Conservation (phyloP, 2,329 filamentous ascomycete genomes). For the Pseudogymnoascus sp. region DNA sequence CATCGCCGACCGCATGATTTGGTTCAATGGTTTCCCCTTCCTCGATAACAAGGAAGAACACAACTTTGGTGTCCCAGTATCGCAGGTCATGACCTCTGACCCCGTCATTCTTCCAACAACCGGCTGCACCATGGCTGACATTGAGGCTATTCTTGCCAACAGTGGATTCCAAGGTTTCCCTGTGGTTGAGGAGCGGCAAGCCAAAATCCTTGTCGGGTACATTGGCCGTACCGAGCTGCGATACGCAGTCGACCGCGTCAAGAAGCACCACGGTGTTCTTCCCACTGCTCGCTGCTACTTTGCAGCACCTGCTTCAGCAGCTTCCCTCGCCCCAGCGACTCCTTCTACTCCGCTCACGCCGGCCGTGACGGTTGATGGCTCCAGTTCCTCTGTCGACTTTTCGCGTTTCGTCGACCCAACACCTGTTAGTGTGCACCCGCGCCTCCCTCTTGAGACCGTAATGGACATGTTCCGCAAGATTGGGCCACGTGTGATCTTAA, state of each 20-base stretch:
- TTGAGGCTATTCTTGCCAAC: constrained; percentile 68
- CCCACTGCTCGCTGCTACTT: constrained; percentile 69
- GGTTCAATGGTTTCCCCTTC: constrained; percentile 96
- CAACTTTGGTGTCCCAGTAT: constrained; percentile 90
- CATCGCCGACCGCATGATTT: constrained; percentile 97
- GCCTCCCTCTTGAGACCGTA: constrained; percentile 86
- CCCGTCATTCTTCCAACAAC: constrained; percentile 65
- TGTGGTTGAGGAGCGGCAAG: constrained; percentile 66
- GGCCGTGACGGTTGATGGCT: constrained; percentile 49
- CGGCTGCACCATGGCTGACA: constrained; percentile 65
- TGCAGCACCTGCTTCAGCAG: constrained; percentile 39
- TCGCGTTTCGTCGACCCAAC: constrained; percentile 82
- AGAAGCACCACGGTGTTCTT: constrained; percentile 57
- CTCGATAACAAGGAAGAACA: constrained; percentile 97
- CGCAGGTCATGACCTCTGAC: constrained; percentile 75
- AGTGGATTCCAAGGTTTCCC: constrained; percentile 90
- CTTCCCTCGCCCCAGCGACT: constrained; percentile 21
- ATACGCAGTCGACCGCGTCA: constrained; percentile 78
- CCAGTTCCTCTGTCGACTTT: constrained; percentile 63
- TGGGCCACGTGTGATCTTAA: constrained; percentile 83
- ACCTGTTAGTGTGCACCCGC: constrained; percentile 82
- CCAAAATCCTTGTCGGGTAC: constrained; percentile 75
- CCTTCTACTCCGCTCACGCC: constrained; percentile 31
- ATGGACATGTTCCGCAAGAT: constrained; percentile 99
- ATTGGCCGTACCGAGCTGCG: constrained; percentile 86